A percentile compares a stretch with the other conserved stretches of the same genome.
These are phyloP conservation scores for Halenospora varia DNA, from an alignment of 495 filamentous ascomycete genomes.

Conservation along the genomic window DNA sequence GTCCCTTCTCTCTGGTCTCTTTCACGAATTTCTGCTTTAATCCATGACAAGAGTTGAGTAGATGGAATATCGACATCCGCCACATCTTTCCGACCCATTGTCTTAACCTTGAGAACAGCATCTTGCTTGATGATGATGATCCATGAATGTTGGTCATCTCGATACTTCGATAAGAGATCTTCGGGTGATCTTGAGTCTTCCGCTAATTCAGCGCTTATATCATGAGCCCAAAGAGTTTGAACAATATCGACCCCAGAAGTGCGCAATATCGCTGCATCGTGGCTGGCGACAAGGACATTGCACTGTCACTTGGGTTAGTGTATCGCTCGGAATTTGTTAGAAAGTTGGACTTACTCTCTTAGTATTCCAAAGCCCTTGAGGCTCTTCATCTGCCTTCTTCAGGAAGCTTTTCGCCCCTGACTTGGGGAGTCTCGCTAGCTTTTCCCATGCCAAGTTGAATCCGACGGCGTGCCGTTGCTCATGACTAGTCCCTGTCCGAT, in stretches of 20 bases:
- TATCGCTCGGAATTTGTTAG: not conserved
- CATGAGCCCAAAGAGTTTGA: constrained; percentile 74
- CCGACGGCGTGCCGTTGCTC: constrained; percentile 75
- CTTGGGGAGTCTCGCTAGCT: constrained; percentile 65
- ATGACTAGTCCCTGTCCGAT: constrained; percentile 47
- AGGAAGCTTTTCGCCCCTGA: constrained; percentile 54
- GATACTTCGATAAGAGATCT: constrained; percentile 67
- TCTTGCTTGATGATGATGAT: constrained; percentile 83
- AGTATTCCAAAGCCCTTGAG: constrained; percentile 53
- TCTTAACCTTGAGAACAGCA: constrained; percentile 70
- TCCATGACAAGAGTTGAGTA: constrained; percentile 72
- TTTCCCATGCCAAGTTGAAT: constrained; percentile 88
- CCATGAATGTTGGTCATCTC: constrained; percentile 76
- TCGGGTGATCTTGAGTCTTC: constrained; percentile 69
- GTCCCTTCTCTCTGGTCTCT: constrained; percentile 57
- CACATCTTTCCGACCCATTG: constrained; percentile 64
- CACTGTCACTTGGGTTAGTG: constrained; percentile 47
- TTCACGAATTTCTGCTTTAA: constrained; percentile 80
- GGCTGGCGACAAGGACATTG: constrained; percentile 85
- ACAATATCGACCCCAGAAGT: constrained; percentile 71
- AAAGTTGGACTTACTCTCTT: constrained; percentile 51
- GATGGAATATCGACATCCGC: constrained; percentile 71
- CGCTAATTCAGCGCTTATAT: constrained; percentile 88
- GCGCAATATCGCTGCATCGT: constrained; percentile 71
- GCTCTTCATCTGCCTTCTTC: constrained; percentile 59